Evolutionary conservation across 208 protist genomes (phyloP).

Genomic region (Crithidia fasciculata): DNA sequence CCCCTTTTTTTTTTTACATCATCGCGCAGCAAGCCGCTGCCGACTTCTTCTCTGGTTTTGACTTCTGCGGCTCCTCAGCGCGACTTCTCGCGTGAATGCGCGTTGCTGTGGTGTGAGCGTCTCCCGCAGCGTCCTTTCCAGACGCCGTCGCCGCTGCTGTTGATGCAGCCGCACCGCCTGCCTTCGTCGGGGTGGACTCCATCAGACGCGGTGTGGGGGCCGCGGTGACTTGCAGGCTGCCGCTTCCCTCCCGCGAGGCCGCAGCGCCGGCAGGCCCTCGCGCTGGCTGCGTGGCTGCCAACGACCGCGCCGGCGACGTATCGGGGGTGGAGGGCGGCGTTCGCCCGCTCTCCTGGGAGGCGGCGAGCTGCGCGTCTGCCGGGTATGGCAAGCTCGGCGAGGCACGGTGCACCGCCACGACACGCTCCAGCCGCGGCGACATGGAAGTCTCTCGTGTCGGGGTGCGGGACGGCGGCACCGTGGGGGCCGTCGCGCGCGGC

Average conservation of each 20-base stretch:
- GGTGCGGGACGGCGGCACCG: constrained; percentile 17
- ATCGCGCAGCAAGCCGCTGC: background rate
- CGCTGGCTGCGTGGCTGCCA: constrained; percentile 3
- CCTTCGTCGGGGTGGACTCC: too few relatives aligned
- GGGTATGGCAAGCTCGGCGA: background rate
- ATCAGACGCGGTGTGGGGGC: too few relatives aligned
- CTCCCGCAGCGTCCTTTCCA: too few relatives aligned
- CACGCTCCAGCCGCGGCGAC: constrained; percentile 11
- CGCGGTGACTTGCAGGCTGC: background rate
- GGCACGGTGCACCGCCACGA: background rate
- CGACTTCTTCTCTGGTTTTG: constrained; percentile 6
- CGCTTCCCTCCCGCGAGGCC: background rate
- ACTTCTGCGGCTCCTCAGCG: too few relatives aligned
- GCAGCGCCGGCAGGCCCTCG: background rate
- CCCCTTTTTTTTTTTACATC: background rate
- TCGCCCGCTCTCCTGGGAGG: background rate
- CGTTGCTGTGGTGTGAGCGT: too few relatives aligned
- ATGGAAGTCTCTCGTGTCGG: constrained; percentile 23
- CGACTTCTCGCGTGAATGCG: too few relatives aligned
- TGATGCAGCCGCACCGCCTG: background rate
- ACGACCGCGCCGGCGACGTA: background rate
- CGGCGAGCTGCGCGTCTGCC: background rate
- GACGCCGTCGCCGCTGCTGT: too few relatives aligned
- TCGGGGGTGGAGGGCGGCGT: background rate
- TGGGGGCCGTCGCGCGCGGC: constrained; percentile 14